A percentile compares a stretch with the other conserved stretches of the same genome.
These are phyloP conservation scores for Pestalotiopsis sp. DNA, from an alignment of 2,329 filamentous ascomycete genomes.

Conservation along the genomic window DNA sequence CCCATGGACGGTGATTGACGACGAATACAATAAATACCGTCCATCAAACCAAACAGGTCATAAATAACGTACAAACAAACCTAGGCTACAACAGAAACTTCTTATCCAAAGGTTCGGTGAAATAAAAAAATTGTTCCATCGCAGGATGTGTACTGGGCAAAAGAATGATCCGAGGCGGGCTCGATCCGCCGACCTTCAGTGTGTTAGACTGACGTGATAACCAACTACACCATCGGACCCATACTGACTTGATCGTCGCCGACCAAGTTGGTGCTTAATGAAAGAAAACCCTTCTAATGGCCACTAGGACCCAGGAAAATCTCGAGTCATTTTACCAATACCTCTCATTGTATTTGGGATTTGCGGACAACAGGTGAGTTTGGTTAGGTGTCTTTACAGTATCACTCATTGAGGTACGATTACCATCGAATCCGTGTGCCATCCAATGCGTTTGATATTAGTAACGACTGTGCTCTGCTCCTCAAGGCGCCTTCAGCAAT, in stretches of 20 bases:
- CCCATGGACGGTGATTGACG: too few species aligned
- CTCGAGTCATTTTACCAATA: neutral
- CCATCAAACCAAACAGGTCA: too few species aligned
- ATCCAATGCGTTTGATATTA: neutral
- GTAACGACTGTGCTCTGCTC: neutral
- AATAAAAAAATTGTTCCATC: neutral
- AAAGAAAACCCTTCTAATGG: neutral
- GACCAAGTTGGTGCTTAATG: neutral
- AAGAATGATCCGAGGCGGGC: conserved; percentile 10
- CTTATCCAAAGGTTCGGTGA: neutral
- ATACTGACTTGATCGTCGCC: conserved; percentile 6
- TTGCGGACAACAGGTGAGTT: neutral
- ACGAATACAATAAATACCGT: too few species aligned
- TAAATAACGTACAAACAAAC: too few species aligned
- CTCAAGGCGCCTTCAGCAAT: conserved; percentile 28
- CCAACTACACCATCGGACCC: conserved; percentile 12
- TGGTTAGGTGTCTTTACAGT: too few species aligned
- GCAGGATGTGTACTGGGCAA: neutral
- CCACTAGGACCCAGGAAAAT: neutral
- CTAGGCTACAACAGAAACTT: too few species aligned
- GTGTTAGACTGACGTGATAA: conserved; percentile 13
- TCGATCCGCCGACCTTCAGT: conserved; percentile 12
- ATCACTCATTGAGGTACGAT: too few species aligned
- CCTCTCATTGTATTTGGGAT: neutral
- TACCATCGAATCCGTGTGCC: too few species aligned